Base-by-base conservation (phyloP, 306 rosid species). In the Psophocarpus tetragonolobus region DNA sequence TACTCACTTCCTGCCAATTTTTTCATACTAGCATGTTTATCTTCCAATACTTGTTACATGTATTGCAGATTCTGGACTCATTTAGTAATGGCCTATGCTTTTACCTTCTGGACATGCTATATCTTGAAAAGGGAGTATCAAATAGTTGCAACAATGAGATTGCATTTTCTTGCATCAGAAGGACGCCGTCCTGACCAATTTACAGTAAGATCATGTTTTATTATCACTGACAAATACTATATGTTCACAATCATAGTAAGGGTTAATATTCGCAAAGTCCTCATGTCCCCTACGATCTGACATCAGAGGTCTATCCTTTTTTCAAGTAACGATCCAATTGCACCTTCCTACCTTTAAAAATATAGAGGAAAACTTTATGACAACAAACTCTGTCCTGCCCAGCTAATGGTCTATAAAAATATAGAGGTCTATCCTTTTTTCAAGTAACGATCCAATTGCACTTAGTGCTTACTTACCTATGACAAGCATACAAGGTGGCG, bases 21-120 rank as follows among this genome's bases (percentile, higher is more conserved):
- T 51, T 63, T 73, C 39, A 4, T 71, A 36, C 39, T 41, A 71
- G 70, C 58, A 29, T 36, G 36, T 60, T 53, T 79, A 64, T 54
- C 65, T 75, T 70, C 38, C 51, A 75, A 47, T n/a, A 80, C 23
- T 81, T 67, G 64, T 64, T 71, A 38, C 33, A 36, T 73, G 18
- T 75, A 63, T 84, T 86, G 84, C 93, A 95, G 99, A 87, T 95
- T 95, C 82, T 95, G 97, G 99, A 91, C 99, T 74, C 99, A 95
- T 85, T 81, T 92, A 85, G 90, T 88, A 72, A 95, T 95, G 97
- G 97, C 97, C 53, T 95, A 95, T 86, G 93, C 82, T 67, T 95
- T 95, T 87, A 92, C 99, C 69, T 87, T 91, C 73, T 95, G 97
- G 97, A 88, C 97, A 23, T 95, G 96, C 84, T 91, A 90, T 80